Evolutionary conservation across 495 filamentous ascomycete genomes (phyloP), one percentile per base, ranked within the genome.

Genomic region (Tirmania nivea): DNA sequence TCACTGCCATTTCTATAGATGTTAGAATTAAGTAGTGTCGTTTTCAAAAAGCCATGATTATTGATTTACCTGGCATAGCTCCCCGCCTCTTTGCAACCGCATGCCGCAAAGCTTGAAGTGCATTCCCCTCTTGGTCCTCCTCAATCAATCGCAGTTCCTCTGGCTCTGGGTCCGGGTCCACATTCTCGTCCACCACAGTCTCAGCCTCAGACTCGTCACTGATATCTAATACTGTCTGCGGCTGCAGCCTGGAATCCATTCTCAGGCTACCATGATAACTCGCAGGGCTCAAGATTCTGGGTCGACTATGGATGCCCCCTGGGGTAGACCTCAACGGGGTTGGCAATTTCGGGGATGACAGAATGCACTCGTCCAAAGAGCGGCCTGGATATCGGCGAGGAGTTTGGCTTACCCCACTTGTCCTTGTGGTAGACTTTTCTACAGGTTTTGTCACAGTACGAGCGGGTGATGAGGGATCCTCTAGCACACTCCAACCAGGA

Each of bases 171-270:
- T 45, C 39, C 14, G 12, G 14, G 14, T 45, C 39, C 39, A 45
- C 58, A 36, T 60, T 55, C 35, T 59, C 61, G 47, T 64, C 58
- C 7, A 64, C 61, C 17, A 64, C 61, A 14, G 61, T 64, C 48
- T 64, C 61, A 25, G 61, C 61, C 39, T 64, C 61, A 11, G 61
- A 64, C 17, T 59, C 61, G 45, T 64, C 61, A 25, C 59, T 61
- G 25, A 61, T 58, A 12, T 61, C 59, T 21, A 54, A 58, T 55
- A 61, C 56, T 21, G 51, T 36, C 16, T 19, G 39, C 5, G 12
- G 1, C 12, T 45, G 39, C 17, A 45, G 39, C 39, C 39, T 45
- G 12, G 39, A 45, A 19, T 45, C 39, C 39, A 45, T 45, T 45
- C 14, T 45, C 17, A 45, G 39, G 17, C 17, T 19, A 14, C 39